Percentiles rank a stretch among this genome's conserved stretches.
Evolutionary conservation across 768 basidiomycete genomes (phyloP).

Genomic region (Russula olivacea): DNA sequence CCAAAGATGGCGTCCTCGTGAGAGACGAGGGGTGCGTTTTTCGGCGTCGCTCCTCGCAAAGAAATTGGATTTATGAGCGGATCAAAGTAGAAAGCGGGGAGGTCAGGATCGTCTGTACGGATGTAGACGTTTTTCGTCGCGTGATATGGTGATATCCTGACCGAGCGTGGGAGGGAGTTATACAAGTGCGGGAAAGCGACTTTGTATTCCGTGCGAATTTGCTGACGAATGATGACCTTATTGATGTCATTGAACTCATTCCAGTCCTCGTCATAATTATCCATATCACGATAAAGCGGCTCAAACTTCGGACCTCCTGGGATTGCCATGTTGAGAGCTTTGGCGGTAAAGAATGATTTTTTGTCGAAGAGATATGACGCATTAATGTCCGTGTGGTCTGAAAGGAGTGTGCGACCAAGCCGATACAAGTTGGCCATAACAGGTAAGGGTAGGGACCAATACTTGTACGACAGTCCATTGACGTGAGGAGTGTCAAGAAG

Average conservation of each 20-base stretch:
- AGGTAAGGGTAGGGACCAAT: constrained; percentile 88
- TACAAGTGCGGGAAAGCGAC: constrained; percentile 99
- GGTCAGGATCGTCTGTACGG: constrained; percentile 97
- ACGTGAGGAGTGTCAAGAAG: constrained; percentile 84
- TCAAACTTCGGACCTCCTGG: constrained; percentile 99
- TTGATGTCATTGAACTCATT: constrained; percentile 99
- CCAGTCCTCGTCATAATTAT: constrained; percentile 97
- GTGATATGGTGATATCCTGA: constrained; percentile 89
- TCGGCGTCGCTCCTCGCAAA: constrained; percentile 75
- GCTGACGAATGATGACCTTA: constrained; percentile 98
- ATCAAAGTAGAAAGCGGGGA: constrained; percentile 98
- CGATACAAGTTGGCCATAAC: constrained; percentile 97
- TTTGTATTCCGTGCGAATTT: constrained; percentile 98
- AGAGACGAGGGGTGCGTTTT: constrained; percentile 74
- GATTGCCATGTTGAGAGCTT: constrained; percentile 94
- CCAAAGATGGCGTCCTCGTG: constrained; percentile 95
- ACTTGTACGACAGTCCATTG: constrained; percentile 90
- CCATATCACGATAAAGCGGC: constrained; percentile 95
- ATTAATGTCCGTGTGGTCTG: constrained; percentile 88
- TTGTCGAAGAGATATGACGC: constrained; percentile 94
- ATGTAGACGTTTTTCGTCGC: constrained; percentile 97
- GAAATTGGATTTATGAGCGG: constrained; percentile 98
- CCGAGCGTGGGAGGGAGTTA: constrained; percentile 94
- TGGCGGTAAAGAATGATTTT: constrained; percentile 96
- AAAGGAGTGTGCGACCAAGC: constrained; percentile 87